phyloP scores from a whole-genome alignment of 2,329 filamentous ascomycete species.

The Xylaria sp. region DNA sequence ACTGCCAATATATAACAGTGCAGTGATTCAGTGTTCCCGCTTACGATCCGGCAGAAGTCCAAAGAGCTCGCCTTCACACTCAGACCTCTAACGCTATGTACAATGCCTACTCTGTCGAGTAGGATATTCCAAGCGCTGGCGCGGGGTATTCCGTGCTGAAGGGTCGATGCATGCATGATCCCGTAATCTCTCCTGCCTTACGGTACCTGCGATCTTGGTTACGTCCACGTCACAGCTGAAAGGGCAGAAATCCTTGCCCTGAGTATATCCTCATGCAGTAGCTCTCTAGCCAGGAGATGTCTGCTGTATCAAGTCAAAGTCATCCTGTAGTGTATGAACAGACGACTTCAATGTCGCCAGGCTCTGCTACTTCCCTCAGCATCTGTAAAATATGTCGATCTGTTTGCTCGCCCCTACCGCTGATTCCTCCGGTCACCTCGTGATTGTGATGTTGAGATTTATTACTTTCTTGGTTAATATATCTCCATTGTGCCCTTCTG shows the following conservation, averaged over 20 bases:
- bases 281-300: conserved; percentile 8
- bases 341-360: conserved; percentile 15
- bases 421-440: background rate
- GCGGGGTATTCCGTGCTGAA: conserved; percentile 14
- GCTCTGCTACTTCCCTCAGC: conserved; percentile 6
- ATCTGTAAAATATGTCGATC: conserved; percentile 4
- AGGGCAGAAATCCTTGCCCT: background rate
- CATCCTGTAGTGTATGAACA: conserved; percentile 8
- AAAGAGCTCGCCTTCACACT: conserved; percentile 14
- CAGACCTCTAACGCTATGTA: conserved; percentile 21
- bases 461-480: background rate
- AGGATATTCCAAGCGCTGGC: background rate
- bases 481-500: no score
- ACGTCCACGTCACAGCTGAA: conserved; percentile 21
- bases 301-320: conserved; percentile 10
- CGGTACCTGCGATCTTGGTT: conserved; percentile 12
- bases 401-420: background rate
- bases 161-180: conserved; percentile 23
- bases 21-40: conserved; percentile 4
- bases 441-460: background rate
- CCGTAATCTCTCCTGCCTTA: conserved; percentile 18
- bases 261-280: conserved; percentile 9
- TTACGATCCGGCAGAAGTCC: conserved; percentile 2
- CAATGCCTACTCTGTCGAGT: background rate
- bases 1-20: conserved; percentile 14